These are phyloP conservation scores for Umbelopsis sp. DNA, from an alignment of 192 early-diverging fungal species.

Conservation along the genomic window DNA sequence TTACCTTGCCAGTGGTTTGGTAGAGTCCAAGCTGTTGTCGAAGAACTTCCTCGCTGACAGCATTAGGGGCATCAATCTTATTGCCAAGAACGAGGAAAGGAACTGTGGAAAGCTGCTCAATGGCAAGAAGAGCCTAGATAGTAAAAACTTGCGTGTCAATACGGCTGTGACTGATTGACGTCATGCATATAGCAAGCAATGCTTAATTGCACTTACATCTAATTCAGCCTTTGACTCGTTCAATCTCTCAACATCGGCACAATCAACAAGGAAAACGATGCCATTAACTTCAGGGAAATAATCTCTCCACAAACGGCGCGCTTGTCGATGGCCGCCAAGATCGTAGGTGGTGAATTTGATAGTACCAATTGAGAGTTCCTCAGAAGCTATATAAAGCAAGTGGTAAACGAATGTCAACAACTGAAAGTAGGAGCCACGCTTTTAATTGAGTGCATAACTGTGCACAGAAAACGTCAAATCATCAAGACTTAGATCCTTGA, in stretches of 20 bases:
- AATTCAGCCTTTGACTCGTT: constrained; percentile 92
- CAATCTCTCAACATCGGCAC: constrained; percentile 84
- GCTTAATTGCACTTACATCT: constrained; percentile 61
- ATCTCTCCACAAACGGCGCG: constrained; percentile 98
- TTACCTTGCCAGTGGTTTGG: constrained; percentile 95
- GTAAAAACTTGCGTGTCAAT: background rate
- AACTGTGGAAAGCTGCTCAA: constrained; percentile 90
- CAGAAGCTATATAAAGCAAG: constrained; percentile 68
- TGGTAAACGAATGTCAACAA: constrained; percentile 7
- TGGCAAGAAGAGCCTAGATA: constrained; percentile 79
- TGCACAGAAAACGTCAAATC: background rate
- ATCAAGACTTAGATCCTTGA: too few species aligned
- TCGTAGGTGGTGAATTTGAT: constrained; percentile 98
- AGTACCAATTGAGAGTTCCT: constrained; percentile 96
- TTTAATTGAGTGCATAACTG: background rate
- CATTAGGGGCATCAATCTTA: constrained; percentile 96
- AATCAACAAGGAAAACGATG: constrained; percentile 98
- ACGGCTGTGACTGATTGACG: background rate
- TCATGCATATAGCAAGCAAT: background rate
- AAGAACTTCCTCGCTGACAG: constrained; percentile 92
- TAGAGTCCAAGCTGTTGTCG: constrained; percentile 85
- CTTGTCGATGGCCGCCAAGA: constrained; percentile 96
- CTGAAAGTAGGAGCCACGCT: background rate
- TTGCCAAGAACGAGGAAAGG: constrained; percentile 98
- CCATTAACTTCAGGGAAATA: constrained; percentile 99